These are phyloP conservation scores for Mallotus nudiflorus DNA, from an alignment of 345 rosid genomes.

Conservation along the genomic window DNA sequence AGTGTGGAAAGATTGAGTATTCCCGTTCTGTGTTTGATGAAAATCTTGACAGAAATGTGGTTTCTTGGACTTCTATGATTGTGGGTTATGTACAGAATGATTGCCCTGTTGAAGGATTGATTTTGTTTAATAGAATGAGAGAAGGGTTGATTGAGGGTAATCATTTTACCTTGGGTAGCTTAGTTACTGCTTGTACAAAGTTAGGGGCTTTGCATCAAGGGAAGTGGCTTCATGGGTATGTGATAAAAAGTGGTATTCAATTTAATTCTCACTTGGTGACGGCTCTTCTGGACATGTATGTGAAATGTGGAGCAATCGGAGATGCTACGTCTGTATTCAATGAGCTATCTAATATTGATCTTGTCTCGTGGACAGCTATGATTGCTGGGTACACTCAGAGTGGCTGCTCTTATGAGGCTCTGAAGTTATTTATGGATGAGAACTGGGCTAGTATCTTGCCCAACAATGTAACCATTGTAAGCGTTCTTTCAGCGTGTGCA, in stretches of 20 bases:
- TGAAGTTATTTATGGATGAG: constrained; percentile 21
- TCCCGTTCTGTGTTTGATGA: constrained; percentile 56
- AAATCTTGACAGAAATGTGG: constrained; percentile 42
- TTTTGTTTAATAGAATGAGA: constrained; percentile 47
- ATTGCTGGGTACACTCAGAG: constrained; percentile 24
- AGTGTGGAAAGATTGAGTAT: constrained; percentile 38
- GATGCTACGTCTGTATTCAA: constrained; percentile 28
- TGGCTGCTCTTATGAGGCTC: constrained; percentile 18
- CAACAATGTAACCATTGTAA: constrained; percentile 22
- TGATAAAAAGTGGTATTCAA: constrained; percentile 35
- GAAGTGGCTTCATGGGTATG: constrained; percentile 41
- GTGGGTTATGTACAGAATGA: constrained; percentile 47
- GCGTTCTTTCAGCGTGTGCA: constrained; percentile 30
- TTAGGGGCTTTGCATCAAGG: constrained; percentile 47
- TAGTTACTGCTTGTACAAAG: constrained; percentile 49
- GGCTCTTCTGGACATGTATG: constrained; percentile 33
- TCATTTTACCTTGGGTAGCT: constrained; percentile 37
- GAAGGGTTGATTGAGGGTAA: constrained; percentile 25
- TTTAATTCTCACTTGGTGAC: constrained; percentile 37
- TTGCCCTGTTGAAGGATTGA: constrained; percentile 36
- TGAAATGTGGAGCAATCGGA: constrained; percentile 25
- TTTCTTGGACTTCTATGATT: constrained; percentile 61
- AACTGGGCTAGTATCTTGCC: constrained; percentile 18
- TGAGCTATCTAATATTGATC: constrained; percentile 25
- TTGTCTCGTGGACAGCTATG: constrained; percentile 33